phyloP scores from a whole-genome alignment of 306 rosid genomes.

The Potentilla sterilis region DNA sequence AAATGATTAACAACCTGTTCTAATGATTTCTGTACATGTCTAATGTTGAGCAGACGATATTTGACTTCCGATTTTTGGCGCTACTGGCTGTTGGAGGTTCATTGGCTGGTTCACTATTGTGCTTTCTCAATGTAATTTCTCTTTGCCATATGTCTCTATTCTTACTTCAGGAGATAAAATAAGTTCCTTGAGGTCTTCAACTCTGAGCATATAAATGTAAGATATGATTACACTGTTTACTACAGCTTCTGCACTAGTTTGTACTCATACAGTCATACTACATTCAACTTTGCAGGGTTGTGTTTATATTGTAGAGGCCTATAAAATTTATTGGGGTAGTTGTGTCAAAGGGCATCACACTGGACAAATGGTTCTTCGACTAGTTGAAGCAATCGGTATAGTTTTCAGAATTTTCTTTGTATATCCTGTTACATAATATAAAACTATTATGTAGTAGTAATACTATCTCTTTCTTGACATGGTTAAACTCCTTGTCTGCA shows the following conservation, averaged over 20 bases:
- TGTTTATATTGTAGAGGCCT: constrained; percentile 71
- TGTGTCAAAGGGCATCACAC: constrained; percentile 89
- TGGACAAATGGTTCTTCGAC: constrained; percentile 82
- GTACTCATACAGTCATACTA: constrained; percentile 30
- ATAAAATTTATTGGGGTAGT: constrained; percentile 84
- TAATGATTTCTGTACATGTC: constrained; percentile 15
- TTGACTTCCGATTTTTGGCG: constrained; percentile 96
- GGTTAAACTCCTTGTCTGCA: constrained; percentile 4
- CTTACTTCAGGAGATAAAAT: background rate
- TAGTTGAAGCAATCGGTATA: constrained; percentile 96
- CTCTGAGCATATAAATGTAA: background rate
- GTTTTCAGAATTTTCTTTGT: constrained; percentile 12
- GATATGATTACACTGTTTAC: background rate
- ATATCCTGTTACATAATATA: background rate
- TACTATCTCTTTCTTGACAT: background rate
- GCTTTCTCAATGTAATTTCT: constrained; percentile 84
- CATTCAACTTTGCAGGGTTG: constrained; percentile 65
- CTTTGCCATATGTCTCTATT: background rate
- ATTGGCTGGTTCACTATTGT: constrained; percentile 88
- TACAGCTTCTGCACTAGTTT: background rate
- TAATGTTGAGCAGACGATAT: constrained; percentile 61
- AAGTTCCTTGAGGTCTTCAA: background rate
- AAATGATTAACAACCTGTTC: background rate
- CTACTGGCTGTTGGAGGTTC: constrained; percentile 92
- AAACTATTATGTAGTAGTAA: background rate